phyloP scores from a whole-genome alignment of 2,329 filamentous ascomycete species.

The Volutella citrinella region DNA sequence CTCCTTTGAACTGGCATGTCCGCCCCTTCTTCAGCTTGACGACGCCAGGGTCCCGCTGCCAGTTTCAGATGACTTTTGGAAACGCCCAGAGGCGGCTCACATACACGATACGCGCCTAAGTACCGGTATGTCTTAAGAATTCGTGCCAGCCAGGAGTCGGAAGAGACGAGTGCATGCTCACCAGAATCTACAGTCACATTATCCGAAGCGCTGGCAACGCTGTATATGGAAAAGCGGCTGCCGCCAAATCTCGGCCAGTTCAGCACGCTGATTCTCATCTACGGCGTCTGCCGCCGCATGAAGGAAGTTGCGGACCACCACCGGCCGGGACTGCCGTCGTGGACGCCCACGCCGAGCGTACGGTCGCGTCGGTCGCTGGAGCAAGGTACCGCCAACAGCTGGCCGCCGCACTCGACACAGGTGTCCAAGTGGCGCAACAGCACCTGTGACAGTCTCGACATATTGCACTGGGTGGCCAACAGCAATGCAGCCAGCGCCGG shows the following conservation, averaged over 20 bases:
- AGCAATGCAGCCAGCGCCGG: constrained; percentile 13
- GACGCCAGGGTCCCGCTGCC: neutral
- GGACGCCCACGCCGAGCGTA: constrained; percentile 14
- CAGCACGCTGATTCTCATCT: constrained; percentile 13
- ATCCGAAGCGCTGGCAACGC: constrained; percentile 11
- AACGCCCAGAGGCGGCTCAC: neutral
- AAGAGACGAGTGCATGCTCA: no score
- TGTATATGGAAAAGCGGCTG: constrained; percentile 17
- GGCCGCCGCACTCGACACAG: constrained; percentile 13
- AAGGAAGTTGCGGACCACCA: constrained; percentile 12
- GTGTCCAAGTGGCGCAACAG: constrained; percentile 18
- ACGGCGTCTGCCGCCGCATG: constrained; percentile 10
- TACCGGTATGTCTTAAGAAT: neutral
- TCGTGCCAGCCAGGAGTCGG: no score
- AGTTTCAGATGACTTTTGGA: neutral
- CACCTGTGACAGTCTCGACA: constrained; percentile 16
- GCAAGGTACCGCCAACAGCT: constrained; percentile 6
- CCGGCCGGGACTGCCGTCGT: constrained; percentile 9
- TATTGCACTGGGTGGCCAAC: constrained; percentile 18
- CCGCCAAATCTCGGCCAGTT: constrained; percentile 15
- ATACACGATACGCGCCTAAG: neutral
- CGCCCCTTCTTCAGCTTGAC: neutral
- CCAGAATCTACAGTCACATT: constrained; percentile 2
- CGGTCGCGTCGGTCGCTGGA: constrained; percentile 7
- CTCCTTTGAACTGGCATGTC: neutral